Base-by-base conservation (phyloP, 495 filamentous ascomycete species). In the Neurospora sp. region DNA sequence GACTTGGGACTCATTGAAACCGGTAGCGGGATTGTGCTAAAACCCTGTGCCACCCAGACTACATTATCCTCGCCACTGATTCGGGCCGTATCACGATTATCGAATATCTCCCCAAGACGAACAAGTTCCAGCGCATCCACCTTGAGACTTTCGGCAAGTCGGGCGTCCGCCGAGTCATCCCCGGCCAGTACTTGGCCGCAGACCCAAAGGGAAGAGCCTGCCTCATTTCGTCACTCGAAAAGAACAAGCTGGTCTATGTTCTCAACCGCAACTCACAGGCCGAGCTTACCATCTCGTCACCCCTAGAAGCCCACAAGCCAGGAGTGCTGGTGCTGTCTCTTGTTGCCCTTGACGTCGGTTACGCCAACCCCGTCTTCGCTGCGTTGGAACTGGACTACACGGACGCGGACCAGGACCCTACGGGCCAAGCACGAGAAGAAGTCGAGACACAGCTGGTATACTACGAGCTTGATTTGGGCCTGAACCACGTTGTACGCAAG, bases 161-260 rank as follows among this genome's bases (percentile, higher is more conserved):
- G 14, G 96, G 96, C n/a, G 88, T 97, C 27, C 90, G 96, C 41
- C 89, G 96, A 71, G 95, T 98, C 18, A 88, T 99, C 74, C 96
- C 96, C 3, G 96, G 96, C 16, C 93, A 99, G 79, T 98, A 96
- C 78, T 86, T 99, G 22, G 96, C 94, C 3, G 91, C 91, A 9
- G 96, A 99, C 80, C 96, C 96, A 9, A 96, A 96, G 80, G 96
- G 96, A 45, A 88, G 96, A 81, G 96, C 96, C 42, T 97, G 94
- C 80, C 86, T 99, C 75, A 93, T 98, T 69, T 93, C 96, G 8
- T 93, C 94, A 9, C 86, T 96, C 72, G 96, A 99, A 82, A 99
- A 99, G 89, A 98, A 98, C 83, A 98, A 98, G 84, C 92, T 99
- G 76, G 96, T 98, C 78, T 99, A 98, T 82, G 95, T 98, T 78